Base-by-base conservation (phyloP, 169 alveolate species). In the Plasmodium blacklocki region DNA sequence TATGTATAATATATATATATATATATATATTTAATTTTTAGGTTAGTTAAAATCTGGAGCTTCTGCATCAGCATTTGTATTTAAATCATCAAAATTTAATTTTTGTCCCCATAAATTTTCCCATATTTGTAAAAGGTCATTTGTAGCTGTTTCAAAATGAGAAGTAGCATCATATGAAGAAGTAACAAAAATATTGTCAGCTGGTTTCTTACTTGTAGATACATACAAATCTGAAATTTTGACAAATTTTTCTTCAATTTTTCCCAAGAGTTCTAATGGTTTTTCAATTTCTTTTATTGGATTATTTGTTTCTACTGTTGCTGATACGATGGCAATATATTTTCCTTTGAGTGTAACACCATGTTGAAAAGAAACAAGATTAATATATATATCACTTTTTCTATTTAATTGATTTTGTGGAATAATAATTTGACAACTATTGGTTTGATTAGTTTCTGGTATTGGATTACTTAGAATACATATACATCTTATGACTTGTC, bases 91-190 rank as follows among this genome's bases (percentile, higher is more conserved):
- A 70, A 85, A 85, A 52, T 85, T 85, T 50, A 85, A 73, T 52
- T 85, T 85, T 18, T 85, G 76, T 12, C 92, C 92, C 62, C 64
- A 85, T 32, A 85, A n/a, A 52, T 85, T 85, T 66, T 85, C 97
- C 83, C 91, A 95, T 96, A 96, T 94, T 72, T 89, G 76, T 54
- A 98, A 92, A 12, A 98, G 98, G 85, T 98, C 99, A 50, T 97
- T 97, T 39, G 98, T 94, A n/a, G 99, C 99, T 43, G 98, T 92
- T 93, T 98, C 99, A 89, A 98, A 98, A 94, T 98, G 99, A 59
- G 98, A 95, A 52, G 98, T 96, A 14, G 99, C 99, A 85, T 98
- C 99, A 94, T 97, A 98, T 19, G 98, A 96, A 62, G 93, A 93
- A 23, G 99, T 96, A 23, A 98, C 97, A 90, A 93, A 98, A 14